phyloP scores from a whole-genome alignment of 2,329 filamentous ascomycete genomes.

The Mollisia scopiformis region DNA sequence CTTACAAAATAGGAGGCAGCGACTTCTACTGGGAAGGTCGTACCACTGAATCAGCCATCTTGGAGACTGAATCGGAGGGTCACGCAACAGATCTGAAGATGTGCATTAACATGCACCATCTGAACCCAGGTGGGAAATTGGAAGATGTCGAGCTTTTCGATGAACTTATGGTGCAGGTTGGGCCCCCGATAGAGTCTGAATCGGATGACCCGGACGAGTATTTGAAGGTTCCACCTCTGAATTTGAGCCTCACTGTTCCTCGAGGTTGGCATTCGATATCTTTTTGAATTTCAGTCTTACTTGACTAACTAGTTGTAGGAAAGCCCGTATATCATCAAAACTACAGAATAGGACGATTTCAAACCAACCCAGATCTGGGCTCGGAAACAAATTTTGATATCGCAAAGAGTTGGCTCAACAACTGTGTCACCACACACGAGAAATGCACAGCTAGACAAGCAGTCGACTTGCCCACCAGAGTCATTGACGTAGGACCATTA shows the following conservation, averaged over 20 bases:
- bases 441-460: no score
- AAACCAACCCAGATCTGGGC: neutral
- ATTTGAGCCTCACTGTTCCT: neutral
- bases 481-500: neutral
- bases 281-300: neutral
- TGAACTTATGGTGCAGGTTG: neutral
- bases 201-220: neutral
- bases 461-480: neutral
- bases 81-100: neutral
- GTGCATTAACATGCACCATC: neutral
- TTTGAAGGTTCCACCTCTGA: neutral
- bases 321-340: neutral
- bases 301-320: neutral
- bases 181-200: neutral
- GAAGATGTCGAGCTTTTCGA: neutral
- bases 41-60: neutral
- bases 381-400: neutral
- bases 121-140: neutral
- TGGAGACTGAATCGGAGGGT: neutral
- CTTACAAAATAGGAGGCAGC: neutral
- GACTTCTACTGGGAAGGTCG: neutral
- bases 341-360: neutral
- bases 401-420: neutral
- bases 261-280: neutral
- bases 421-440: neutral